Base-by-base conservation (phyloP, 805 yeast species). In the Candida maltosa region DNA sequence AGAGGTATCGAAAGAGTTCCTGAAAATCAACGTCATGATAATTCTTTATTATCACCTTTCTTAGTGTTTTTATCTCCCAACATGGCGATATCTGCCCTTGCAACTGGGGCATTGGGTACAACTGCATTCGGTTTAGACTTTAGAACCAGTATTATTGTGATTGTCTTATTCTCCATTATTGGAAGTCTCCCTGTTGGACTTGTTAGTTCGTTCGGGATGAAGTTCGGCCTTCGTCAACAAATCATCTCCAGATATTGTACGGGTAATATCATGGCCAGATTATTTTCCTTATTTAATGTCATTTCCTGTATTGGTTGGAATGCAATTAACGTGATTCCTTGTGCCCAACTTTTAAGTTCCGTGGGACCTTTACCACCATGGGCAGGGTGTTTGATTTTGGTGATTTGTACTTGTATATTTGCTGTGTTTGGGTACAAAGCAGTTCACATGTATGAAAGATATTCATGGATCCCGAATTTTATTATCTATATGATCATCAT, bases 141-240 rank as follows among this genome's bases (percentile, higher is more conserved):
- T 41, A 54, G 64, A 58, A 54, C 58, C 29, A 48, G 52, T 29
- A 48, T 56, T 29, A 45, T 61, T 44, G 33, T 40, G 29, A 62
- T 60, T 33, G 43, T 65, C 22, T 48, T 65, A 37, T 65, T 61
- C 51, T 48, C 50, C 28, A 34, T 60, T 14, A 46, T 63, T 38
- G 69, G 70, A 14, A 61, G 57, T 6, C 16, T 58, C 26, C 66
- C 70, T 2, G 69, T 65, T 25, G 70, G 68, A 3, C 59, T 58
- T 37, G 62, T 54, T 40, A 54, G 69, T 22, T 44, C 54, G 9
- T 60, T 65, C 35, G 69, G 69, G 16, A 54, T 56, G 45, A 59
- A 53, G 38, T 53, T 61, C 40, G 71, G 71, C n/a, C 54, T 65
- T 40, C 57, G 71, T 41, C 65, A 60, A 39, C 57, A 56, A 39